Base-by-base conservation (phyloP, 768 basidiomycete species). In the Mycena venus region DNA sequence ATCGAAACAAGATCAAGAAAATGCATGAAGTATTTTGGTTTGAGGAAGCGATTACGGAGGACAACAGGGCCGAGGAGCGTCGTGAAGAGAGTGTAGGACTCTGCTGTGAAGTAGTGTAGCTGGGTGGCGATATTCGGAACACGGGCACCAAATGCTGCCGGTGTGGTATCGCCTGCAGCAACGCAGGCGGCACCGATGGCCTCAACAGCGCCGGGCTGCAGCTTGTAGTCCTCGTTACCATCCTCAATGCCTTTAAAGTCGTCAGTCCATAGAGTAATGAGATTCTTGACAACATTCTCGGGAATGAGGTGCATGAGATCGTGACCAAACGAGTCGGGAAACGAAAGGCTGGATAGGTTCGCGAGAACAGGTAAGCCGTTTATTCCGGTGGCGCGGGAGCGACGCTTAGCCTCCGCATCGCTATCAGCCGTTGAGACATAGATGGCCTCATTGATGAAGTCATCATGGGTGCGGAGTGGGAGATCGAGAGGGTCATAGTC, bases 231-330 rank as follows among this genome's bases (percentile, higher is more conserved):
- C 51, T 86, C 81, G 14, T 4, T 9, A 7, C 53, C 53, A 3
- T 25, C 27, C 7, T 55, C 53, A 8, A 55, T n/a, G n/a, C n/a
- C n/a, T n/a, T n/a, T n/a, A n/a, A n/a, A n/a, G n/a, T n/a, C n/a
- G n/a, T n/a, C n/a, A 23, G 17, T 23, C 53, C 53, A 21, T 19
- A 29, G 12, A 25, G 12, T 55, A 4, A 15, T 7, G 17, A 23
- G 23, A 21, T 23, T 23, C n/a, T n/a, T n/a, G n/a, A n/a, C n/a
- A n/a, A n/a, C n/a, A n/a, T n/a, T n/a, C n/a, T n/a, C n/a, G n/a
- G 23, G 27, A 55, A 55, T 23, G 8, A 55, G 80, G 61, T 90
- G 88, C 85, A 90, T 89, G 78, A 88, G 88, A 60, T 90, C 88
- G 71, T 85, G 84, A 0, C 88, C 88, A n/a, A n/a, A n/a, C n/a